Conservation (phyloP, 441 rosid genomes). For the Dalechampia spathulata region DNA sequence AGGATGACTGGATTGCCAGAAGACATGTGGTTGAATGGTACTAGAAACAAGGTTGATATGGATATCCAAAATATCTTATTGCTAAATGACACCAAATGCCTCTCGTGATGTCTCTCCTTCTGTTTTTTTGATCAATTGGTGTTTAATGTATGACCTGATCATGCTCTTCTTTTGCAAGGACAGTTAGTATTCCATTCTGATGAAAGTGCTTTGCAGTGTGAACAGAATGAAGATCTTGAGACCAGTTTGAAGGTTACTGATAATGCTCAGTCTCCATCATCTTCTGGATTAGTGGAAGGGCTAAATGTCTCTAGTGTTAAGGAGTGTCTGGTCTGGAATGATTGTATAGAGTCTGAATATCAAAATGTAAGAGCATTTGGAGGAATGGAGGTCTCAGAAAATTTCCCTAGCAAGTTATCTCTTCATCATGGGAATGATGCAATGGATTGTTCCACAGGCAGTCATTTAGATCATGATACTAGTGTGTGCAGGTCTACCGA, state of each 20-base stretch:
- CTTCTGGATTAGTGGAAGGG: conserved; percentile 72
- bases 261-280: conserved; percentile 82
- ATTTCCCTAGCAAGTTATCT: conserved; percentile 26
- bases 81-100: not conserved
- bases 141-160: not conserved
- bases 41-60: conserved; percentile 53
- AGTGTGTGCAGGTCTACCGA: conserved; percentile 24
- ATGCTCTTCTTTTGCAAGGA: too few species aligned
- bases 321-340: conserved; percentile 59
- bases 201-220: conserved; percentile 20
- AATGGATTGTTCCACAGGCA: conserved; percentile 24
- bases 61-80: conserved; percentile 7
- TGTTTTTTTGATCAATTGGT: conserved; percentile 1
- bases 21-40: conserved; percentile 33
- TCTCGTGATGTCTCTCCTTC: not conserved
- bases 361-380: conserved; percentile 27
- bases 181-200: not conserved
- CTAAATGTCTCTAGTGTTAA: conserved; percentile 57
- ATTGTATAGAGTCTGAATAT: conserved; percentile 61
- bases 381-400: conserved; percentile 29
- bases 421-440: conserved; percentile 23
- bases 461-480: conserved; percentile 23
- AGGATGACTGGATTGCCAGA: conserved; percentile 27
- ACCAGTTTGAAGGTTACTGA: conserved; percentile 45
- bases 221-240: conserved; percentile 44